Conservation (phyloP, 1,284 basidiomycete species). For the Crucibulum parvulum region DNA sequence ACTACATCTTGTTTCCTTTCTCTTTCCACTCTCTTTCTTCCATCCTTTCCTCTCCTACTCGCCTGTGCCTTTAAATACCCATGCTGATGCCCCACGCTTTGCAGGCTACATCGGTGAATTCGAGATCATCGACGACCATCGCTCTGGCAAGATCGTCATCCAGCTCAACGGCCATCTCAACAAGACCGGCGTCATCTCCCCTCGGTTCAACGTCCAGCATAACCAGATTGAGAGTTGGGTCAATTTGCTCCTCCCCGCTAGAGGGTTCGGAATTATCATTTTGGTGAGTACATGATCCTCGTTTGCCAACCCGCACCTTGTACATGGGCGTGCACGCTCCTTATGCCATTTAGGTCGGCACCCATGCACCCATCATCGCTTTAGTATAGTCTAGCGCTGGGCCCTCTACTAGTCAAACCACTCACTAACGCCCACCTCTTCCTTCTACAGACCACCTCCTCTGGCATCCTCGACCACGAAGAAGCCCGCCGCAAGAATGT, state of each 20-base stretch:
- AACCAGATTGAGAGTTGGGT: constrained; percentile 95
- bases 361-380: too few relatives aligned
- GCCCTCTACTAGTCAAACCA: too few relatives aligned
- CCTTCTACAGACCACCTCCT: constrained; percentile 95
- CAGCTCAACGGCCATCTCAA: constrained; percentile 99
- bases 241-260: constrained; percentile 91
- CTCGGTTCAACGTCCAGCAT: constrained; percentile 96
- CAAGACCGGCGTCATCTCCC: constrained; percentile 99
- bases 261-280: constrained; percentile 98
- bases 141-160: constrained; percentile 98
- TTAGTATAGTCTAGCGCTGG: too few relatives aligned
- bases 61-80: constrained; percentile 14
- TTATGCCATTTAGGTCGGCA: too few relatives aligned
- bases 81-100: constrained; percentile 14
- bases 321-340: too few relatives aligned
- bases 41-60: too few relatives aligned
- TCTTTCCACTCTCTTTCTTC: not conserved
- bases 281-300: too few relatives aligned
- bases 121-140: constrained; percentile 99
- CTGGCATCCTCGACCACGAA: constrained; percentile 99
- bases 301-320: too few relatives aligned
- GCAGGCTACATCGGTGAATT: constrained; percentile 99
- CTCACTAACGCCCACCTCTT: too few relatives aligned
- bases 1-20: constrained; percentile 44
- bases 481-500: constrained; percentile 99